Evolutionary conservation across 1,284 basidiomycete species (phyloP).

Genomic region (Cryptococcus floricola): DNA sequence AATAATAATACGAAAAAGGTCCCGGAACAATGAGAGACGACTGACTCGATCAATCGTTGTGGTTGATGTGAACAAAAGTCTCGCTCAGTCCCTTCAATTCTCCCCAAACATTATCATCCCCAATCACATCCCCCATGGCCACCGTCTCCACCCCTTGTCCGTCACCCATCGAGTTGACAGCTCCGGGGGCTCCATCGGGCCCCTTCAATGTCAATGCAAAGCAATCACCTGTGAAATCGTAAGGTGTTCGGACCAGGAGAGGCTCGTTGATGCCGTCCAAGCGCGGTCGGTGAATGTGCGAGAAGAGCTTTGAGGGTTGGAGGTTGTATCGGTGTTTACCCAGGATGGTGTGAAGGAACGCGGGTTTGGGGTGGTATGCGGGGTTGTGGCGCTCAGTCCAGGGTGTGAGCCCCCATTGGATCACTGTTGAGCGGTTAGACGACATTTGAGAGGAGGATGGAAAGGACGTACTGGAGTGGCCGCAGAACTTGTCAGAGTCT

Average conservation of each 20-base stretch:
- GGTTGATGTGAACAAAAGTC: slow-evolving; percentile 13
- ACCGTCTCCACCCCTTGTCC: slow-evolving; percentile 40
- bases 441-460: neutral
- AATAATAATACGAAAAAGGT: neutral
- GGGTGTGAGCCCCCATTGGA: slow-evolving; percentile 47
- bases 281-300: slow-evolving; percentile 37
- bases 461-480: slow-evolving; percentile 33
- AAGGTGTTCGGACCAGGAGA: slow-evolving; percentile 39
- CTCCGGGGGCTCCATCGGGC: slow-evolving; percentile 37
- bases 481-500: slow-evolving; percentile 38
- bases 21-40: neutral
- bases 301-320: slow-evolving; percentile 44
- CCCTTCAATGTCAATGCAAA: slow-evolving; percentile 44
- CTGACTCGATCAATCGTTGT: neutral
- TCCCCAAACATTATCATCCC: slow-evolving; percentile 20
- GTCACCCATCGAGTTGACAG: slow-evolving; percentile 35
- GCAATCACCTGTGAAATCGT: slow-evolving; percentile 45
- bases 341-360: slow-evolving; percentile 52
- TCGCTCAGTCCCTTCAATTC: slow-evolving; percentile 17
- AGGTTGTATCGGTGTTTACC: slow-evolving; percentile 48
- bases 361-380: slow-evolving; percentile 44
- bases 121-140: slow-evolving; percentile 28
- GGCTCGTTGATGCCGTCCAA: slow-evolving; percentile 42
- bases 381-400: slow-evolving; percentile 32
- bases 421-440: slow-evolving; percentile 13